These are phyloP conservation scores for Paramecium primaurelia DNA, from an alignment of 73 alveolate species.

Conservation along the genomic window DNA sequence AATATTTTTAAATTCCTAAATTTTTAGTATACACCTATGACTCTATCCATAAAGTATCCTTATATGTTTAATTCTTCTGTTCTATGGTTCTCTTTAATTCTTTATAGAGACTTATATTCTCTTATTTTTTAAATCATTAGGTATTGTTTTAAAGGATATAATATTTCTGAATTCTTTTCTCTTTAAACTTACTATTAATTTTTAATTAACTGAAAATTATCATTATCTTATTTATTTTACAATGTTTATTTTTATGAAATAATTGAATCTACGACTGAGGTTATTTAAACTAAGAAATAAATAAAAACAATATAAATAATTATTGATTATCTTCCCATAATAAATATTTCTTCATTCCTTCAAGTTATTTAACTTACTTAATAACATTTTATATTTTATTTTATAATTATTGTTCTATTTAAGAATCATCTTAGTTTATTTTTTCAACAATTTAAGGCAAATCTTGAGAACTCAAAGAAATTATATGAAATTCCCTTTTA, in stretches of 20 bases:
- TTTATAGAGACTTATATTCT: neutral
- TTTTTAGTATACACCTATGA: neutral
- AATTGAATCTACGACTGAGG: neutral
- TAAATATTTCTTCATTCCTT: neutral
- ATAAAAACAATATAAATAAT: neutral
- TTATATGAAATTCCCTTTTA: too few relatives aligned
- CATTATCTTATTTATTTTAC: neutral
- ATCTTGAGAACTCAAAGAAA: too few relatives aligned
- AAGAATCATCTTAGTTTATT: neutral
- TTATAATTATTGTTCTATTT: neutral
- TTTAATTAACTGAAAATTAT: neutral
- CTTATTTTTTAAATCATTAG: neutral
- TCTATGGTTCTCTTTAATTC: neutral
- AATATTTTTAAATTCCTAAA: neutral
- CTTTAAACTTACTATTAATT: neutral
- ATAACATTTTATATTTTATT: neutral
- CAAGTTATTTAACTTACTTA: neutral
- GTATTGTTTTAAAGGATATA: neutral
- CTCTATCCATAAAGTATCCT: neutral
- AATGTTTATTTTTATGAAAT: neutral
- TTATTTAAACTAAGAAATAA: neutral
- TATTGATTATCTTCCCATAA: neutral
- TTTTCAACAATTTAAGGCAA: too few relatives aligned
- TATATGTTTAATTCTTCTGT: neutral
- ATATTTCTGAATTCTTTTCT: neutral